These are phyloP conservation scores for Plectosphaerella cucumerina DNA, from an alignment of 2,329 filamentous ascomycete species.

Conservation along the genomic window DNA sequence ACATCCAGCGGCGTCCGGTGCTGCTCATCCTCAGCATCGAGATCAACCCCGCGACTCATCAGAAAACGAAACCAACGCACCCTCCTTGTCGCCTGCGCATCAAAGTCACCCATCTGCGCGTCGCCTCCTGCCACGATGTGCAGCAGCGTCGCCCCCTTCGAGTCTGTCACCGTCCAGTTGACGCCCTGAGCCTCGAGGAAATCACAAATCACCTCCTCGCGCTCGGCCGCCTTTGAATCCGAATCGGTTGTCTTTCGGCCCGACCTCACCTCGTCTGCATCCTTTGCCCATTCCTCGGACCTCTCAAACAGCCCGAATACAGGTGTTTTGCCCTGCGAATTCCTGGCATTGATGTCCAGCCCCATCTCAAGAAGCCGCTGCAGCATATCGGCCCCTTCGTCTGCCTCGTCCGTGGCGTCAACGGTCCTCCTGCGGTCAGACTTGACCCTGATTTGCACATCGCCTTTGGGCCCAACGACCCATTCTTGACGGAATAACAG, in stretches of 20 bases:
- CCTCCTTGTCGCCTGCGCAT: not conserved
- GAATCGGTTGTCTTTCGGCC: not conserved
- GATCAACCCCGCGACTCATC: not conserved
- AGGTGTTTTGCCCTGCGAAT: not conserved
- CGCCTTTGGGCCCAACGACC: not conserved
- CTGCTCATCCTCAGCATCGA: not conserved
- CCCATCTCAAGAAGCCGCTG: slow-evolving; percentile 1
- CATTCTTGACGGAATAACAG: not conserved
- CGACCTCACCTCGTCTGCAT: not conserved
- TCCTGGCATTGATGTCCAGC: slow-evolving; percentile 1
- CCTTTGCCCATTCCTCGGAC: not conserved
- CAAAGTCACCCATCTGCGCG: not conserved
- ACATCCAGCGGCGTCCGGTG: slow-evolving; percentile 4
- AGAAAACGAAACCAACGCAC: not conserved
- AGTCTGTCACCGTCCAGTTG: not conserved
- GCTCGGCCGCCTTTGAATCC: not conserved
- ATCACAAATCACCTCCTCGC: not conserved
- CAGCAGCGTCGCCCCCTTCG: not conserved
- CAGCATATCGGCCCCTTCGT: not conserved
- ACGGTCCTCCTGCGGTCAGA: not conserved
- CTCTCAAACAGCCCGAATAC: not conserved
- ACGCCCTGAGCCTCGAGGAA: not conserved
- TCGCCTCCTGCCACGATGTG: not conserved
- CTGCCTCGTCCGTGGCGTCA: not conserved
- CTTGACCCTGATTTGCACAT: not conserved